Evolutionary conservation across 495 filamentous ascomycete genomes (phyloP), one percentile per base, ranked within the genome.

Genomic region (Penicillium bovifimosum): DNA sequence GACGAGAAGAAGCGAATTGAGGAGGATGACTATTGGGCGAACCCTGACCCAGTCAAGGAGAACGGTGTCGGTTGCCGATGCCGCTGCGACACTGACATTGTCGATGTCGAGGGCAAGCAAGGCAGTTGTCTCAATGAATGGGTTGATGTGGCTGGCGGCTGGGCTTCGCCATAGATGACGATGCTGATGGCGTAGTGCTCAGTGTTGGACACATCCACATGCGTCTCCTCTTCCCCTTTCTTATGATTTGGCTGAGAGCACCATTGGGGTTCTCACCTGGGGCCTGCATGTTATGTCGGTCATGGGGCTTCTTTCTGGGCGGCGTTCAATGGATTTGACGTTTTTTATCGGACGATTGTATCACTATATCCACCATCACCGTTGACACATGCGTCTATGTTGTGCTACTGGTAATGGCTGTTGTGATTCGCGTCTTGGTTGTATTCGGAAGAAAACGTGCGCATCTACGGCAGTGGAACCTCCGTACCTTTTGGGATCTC

Each of bases 21-120:
- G 71, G 93, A 99, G 70, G 93, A 97, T 58, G 85, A 91, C 51
- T 99, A 97, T 75, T 99, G 95, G 95, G 90, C 90, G 26, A 81
- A 80, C 17, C 86, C 80, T 61, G 93, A 99, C 66, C 69, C 81
- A 7, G 86, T 85, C 53, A 90, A 91, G 73, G 91, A 97, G 76
- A 97, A 97, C 62, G 93, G 93, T 49, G 93, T 98, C 17, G 93
- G 93, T 29, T 99, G 93, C 74, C 79, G 93, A 64, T 99, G 93
- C 79, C 85, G 86, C 59, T 99, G 93, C 68, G 93, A 99, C 66
- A 96, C 91, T n/a, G 93, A 97, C 68, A 95, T 97, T 62, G 86
- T 89, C 20, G 93, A 99, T 63, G 91, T 99, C 18, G 93, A 99
- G 70, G 90, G 88, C 68, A 97, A 97, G 73, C 86, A 91, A 66